Conservation (phyloP, 257 asterid genomes). For the Verbena officinalis region DNA sequence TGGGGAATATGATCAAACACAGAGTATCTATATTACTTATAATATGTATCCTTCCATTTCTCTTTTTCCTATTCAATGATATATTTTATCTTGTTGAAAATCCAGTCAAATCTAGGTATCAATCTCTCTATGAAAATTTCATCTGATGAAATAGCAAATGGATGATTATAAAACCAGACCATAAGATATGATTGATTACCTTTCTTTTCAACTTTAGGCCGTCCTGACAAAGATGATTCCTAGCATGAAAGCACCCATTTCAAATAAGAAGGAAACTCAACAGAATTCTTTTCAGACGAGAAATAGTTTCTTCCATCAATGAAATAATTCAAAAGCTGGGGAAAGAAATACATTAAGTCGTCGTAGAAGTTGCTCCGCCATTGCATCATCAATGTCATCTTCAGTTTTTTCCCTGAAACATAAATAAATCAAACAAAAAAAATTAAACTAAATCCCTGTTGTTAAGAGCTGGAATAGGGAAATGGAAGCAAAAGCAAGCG, state of each 20-base stretch:
- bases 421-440: conserved; percentile 6
- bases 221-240: conserved; percentile 56
- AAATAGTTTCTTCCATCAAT: conserved; percentile 6
- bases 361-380: conserved; percentile 66
- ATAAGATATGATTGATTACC: conserved; percentile 41
- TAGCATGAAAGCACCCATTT: conserved; percentile 29
- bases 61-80: not conserved
- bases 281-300: not conserved
- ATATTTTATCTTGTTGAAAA: not conserved
- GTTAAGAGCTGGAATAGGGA: not conserved
- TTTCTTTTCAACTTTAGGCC: conserved; percentile 67
- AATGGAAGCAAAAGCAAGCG: not conserved
- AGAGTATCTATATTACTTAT: not conserved
- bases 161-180: conserved; percentile 9
- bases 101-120: not conserved
- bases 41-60: too few relatives aligned
- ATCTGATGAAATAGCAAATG: not conserved
- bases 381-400: conserved; percentile 54
- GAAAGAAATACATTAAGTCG: conserved; percentile 55
- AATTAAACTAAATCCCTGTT: not conserved
- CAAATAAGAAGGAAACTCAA: conserved; percentile 13
- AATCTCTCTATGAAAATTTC: not conserved
- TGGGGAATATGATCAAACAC: not conserved
- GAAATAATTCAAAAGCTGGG: not conserved
- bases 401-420: conserved; percentile 68